Conservation (phyloP, 148 eudicot species). For the Pharnaceum exiguum region DNA sequence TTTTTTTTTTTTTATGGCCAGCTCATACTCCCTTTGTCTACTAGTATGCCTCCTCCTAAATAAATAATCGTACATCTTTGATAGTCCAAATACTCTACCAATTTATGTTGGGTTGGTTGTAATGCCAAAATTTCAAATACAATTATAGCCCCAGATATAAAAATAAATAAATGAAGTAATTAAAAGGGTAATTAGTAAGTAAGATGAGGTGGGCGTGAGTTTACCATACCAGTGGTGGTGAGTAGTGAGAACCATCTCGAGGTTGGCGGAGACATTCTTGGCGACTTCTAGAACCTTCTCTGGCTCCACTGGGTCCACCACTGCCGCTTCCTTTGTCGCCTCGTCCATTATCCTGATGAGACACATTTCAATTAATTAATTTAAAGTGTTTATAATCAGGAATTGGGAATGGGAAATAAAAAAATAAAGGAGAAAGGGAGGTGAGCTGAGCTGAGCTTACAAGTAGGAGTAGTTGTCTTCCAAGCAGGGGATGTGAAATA, state of each 20-base stretch:
- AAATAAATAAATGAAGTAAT: too few species aligned
- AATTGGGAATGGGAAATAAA: neutral
- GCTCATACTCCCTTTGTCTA: too few species aligned
- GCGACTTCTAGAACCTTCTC: slow-evolving; percentile 72
- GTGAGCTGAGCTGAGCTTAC: slow-evolving; percentile 20
- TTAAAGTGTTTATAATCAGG: too few species aligned
- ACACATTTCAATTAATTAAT: neutral
- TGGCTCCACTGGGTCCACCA: slow-evolving; percentile 92
- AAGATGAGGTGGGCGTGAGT: too few species aligned
- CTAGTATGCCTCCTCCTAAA: too few species aligned
- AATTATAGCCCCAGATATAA: too few species aligned
- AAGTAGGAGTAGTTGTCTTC: slow-evolving; percentile 86
- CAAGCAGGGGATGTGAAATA: slow-evolving; percentile 71
- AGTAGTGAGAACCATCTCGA: slow-evolving; percentile 80
- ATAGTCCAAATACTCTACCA: too few species aligned
- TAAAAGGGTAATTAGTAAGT: neutral
- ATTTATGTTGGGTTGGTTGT: too few species aligned
- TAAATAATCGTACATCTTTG: too few species aligned
- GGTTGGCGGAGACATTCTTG: slow-evolving; percentile 41
- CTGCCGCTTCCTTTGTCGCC: slow-evolving; percentile 64
- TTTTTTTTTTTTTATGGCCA: too few species aligned
- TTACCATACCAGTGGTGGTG: slow-evolving; percentile 98
- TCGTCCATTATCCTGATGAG: slow-evolving; percentile 71
- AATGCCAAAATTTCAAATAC: too few species aligned
- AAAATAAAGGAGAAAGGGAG: neutral